Evolutionary conservation across 2,329 filamentous ascomycete species (phyloP), one percentile per base, ranked within the genome.

Genomic region (Sporothrix curviconia): DNA sequence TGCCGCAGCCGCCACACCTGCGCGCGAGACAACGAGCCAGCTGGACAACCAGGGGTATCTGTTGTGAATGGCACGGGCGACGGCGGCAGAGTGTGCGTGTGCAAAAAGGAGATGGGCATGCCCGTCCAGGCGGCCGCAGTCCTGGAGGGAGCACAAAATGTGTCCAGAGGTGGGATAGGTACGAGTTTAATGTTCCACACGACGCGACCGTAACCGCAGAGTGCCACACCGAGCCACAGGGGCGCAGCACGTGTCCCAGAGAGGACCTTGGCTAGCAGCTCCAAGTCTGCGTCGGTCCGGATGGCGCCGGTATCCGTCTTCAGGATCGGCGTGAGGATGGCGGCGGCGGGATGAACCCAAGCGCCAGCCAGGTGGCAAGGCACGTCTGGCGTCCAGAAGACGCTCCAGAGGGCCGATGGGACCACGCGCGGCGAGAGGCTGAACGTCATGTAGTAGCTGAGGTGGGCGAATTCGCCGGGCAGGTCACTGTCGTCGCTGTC

Each of bases 1-100:
- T 56, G 56, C 14, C 59, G 59, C 19, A 60, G 36, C 34, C 56
- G 59, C 56, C 56, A 60, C 5, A 60, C 56, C 25, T 60, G 32
- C 7, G 59, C 37, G 43, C 59, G 30, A 19, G 56, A 50, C 25
- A 59, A 52, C 32, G 25, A 32, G 24, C 40, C 32, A 36, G 34
- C 25, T n/a, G n/a, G n/a, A n/a, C n/a, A n/a, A n/a, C n/a, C n/a
- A n/a, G n/a, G n/a, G n/a, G n/a, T n/a, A n/a, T n/a, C n/a, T n/a
- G n/a, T n/a, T n/a, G n/a, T n/a, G n/a, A n/a, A n/a, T n/a, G n/a
- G n/a, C n/a, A n/a, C n/a, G n/a, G n/a, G n/a, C n/a, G n/a, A n/a
- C n/a, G n/a, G n/a, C 37, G n/a, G 34, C 14, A 56, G 28, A 40
- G 37, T 30, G 19, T 28, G 56, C 12, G 40, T 28, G 47, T 37